Evolutionary conservation across 2,329 filamentous ascomycete genomes (phyloP), one percentile per base, ranked within the genome.

Genomic region (Fusarium pseudonygamai): DNA sequence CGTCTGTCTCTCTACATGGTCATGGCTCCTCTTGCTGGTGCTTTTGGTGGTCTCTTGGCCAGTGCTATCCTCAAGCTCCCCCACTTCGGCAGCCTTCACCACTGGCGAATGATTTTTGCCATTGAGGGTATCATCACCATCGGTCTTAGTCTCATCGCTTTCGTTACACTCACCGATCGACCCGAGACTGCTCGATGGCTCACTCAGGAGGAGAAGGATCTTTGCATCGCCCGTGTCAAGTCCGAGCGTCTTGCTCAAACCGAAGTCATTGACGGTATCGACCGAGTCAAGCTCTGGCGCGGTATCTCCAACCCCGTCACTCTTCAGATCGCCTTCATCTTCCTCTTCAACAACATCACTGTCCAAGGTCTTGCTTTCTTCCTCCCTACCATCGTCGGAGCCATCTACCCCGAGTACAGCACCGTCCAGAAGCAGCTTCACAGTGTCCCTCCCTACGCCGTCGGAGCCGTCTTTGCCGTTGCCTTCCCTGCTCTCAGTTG

Each of bases 81-180:
- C 45, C 79, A 84, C 64, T 87, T 92, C 64, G 91, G 90, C 24
- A 76, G 83, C 18, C 81, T 93, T 3, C 82, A 83, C 49, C 81
- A 80, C 11, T 93, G 91, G 92, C 84, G 91, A 16, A 92, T 93
- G 91, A 92, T 93, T 69, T 93, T 93, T 67, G 87, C 86, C 11
- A 89, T 93, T 22, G 92, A 93, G 78, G 92, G 92, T 28, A 88
- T 93, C 77, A 87, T 93, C 75, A 84, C 83, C 6, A 69, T 81
- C 67, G 83, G 84, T 6, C 80, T 93, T 0, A 84, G 86, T 1
- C 43, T 93, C 10, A 82, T 93, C 34, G 79, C 85, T 13, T 92
- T 92, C 78, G 68, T 91, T 71, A 91, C 90, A 0, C 80, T 93
- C 26, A 92, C 91, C 5, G 91, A 93, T 78, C 87, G 90, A 3